These are phyloP conservation scores for Pseudogymnoascus sp. DNA, from an alignment of 2,329 filamentous ascomycete species.

Conservation along the genomic window DNA sequence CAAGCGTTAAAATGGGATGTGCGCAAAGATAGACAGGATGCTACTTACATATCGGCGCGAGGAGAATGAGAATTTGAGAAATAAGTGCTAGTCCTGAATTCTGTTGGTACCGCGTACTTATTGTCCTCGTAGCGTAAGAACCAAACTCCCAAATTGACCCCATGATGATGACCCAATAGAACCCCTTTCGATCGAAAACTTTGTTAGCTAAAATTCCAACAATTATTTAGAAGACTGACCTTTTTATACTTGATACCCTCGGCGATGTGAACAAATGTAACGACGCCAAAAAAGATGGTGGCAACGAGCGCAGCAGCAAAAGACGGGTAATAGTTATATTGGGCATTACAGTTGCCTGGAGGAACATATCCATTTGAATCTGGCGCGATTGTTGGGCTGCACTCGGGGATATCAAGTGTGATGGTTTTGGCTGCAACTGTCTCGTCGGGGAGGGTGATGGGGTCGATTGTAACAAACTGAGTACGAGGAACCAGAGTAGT, in stretches of 20 bases:
- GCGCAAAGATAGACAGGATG: neutral
- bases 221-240: slow-evolving; percentile 12
- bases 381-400: slow-evolving; percentile 32
- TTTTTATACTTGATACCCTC: slow-evolving; percentile 35
- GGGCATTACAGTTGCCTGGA: slow-evolving; percentile 31
- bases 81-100: slow-evolving; percentile 27
- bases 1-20: neutral
- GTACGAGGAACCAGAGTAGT: neutral
- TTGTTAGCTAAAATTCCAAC: neutral
- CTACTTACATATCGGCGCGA: slow-evolving; percentile 20
- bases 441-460: slow-evolving; percentile 27
- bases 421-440: slow-evolving; percentile 28
- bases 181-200: slow-evolving; percentile 22
- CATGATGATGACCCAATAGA: slow-evolving; percentile 41
- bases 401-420: slow-evolving; percentile 34
- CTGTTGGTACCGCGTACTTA: slow-evolving; percentile 35
- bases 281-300: slow-evolving; percentile 32
- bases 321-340: slow-evolving; percentile 36
- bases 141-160: slow-evolving; percentile 38
- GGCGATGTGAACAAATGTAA: slow-evolving; percentile 29
- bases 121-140: slow-evolving; percentile 35
- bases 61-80: slow-evolving; percentile 36
- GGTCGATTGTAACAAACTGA: slow-evolving; percentile 29
- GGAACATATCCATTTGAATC: slow-evolving; percentile 35
- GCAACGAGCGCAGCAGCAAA: slow-evolving; percentile 34